phyloP scores from a whole-genome alignment of 2,329 filamentous ascomycete species.

The Amauroascus niger region DNA sequence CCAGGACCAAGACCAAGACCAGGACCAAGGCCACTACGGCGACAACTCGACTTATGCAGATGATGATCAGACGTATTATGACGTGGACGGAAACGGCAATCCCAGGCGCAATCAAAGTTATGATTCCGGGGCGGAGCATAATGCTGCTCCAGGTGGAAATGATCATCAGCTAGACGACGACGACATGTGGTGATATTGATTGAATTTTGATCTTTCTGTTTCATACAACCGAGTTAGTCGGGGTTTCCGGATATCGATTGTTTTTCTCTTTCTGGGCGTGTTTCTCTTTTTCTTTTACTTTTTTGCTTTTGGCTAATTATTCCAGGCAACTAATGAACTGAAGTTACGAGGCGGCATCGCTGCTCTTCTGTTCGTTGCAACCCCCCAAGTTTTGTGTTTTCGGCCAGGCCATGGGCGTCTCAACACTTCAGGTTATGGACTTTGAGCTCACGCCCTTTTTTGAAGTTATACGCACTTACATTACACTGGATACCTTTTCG shows the following conservation, averaged over 20 bases:
- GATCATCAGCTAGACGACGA: constrained; percentile 38
- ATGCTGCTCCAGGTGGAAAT: constrained; percentile 33
- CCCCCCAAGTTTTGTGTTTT: not conserved
- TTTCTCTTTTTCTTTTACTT: too few species aligned
- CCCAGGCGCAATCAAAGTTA: constrained; percentile 29
- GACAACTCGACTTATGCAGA: constrained; percentile 43
- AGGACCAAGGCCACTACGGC: constrained; percentile 29
- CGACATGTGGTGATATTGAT: constrained; percentile 40
- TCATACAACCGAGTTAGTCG: not conserved
- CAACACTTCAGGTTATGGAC: not conserved
- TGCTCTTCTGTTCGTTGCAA: not conserved
- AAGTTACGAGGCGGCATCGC: not conserved
- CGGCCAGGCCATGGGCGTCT: not conserved
- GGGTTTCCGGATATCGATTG: not conserved
- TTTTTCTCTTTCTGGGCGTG: not conserved
- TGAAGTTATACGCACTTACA: constrained; percentile 1
- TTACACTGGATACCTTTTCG: constrained; percentile 1
- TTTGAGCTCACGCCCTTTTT: not conserved
- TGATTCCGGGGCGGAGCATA: constrained; percentile 32
- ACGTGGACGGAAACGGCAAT: constrained; percentile 36
- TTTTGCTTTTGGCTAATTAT: not conserved
- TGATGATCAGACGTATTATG: constrained; percentile 45
- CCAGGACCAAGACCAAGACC: constrained; percentile 23
- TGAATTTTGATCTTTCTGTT: not conserved
- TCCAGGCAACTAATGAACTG: not conserved